Base-by-base conservation (phyloP, 345 rosid species). In the Acer saccharum region DNA sequence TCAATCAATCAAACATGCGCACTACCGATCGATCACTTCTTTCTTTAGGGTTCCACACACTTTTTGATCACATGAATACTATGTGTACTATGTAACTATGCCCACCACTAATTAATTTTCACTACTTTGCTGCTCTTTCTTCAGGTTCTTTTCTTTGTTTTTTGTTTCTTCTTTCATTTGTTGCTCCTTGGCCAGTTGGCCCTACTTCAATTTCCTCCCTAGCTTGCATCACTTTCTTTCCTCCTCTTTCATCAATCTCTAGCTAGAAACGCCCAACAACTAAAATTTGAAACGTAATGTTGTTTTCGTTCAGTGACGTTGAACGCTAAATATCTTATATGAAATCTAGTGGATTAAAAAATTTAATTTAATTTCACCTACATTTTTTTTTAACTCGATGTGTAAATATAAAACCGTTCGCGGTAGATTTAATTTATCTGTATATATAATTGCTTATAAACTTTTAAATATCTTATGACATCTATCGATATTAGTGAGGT, bases 141-240 rank as follows among this genome's bases (percentile, higher is more conserved):
- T 57, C 17, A 54, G 65, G 79, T 55, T 8, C 63, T 65, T 80
- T 75, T 69, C 78, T 65, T 65, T 69, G 3, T 73, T 72, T 78
- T 78, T 73, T 58, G 77, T 25, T 78, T 68, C 69, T 75, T 64
- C 10, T 11, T 63, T 55, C 25, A 10, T 17, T 54, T 14, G 67
- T 65, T 74, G 46, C 71, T 63, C 17, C 55, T 50, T 50, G 65
- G 25, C 25, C 25, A 23, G 25, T 23, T 23, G 25, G 72, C 46
- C 79, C 79, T 75, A 41, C 72, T 54, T 78, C 57, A 54, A 2
- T 55, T 55, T 66, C 27, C 72, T 57, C 25, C 72, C 6, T 35
- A 35, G 39, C 39, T 35, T 35, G 6, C 0, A 35, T 32, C 72
- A 55, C 67, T 78, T 55, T 32, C 66, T 25, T 67, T 66, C 27